Evolutionary conservation across 352 stramenopile species (phyloP), one percentile per base, ranked within the genome.

Genomic region (Pythium vanterpoolii): DNA sequence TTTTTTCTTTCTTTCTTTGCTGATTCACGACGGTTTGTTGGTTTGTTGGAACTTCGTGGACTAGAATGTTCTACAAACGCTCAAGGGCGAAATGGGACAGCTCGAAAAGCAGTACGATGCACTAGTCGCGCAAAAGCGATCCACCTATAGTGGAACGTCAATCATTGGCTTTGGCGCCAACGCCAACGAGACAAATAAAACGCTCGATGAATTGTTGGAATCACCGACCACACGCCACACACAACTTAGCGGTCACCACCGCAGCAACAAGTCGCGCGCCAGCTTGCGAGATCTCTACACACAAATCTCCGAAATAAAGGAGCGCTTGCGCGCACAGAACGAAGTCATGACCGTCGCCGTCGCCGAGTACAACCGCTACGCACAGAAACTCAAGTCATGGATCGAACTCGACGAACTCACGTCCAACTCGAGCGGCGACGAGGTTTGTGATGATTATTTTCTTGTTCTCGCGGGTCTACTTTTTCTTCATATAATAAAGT

Each of bases 261-360:
- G 33, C 3, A 43, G 16, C 19, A 43, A 56, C n/a, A 11, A 13
- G 3, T 47, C 31, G 18, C 18, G 49, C 4, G 39, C 24, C 7
- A 14, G 34, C 19, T 23, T 56, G 10, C 34, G 45, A 26, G 47
- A 63, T 7, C 34, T 56, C 1, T 63, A 63, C 36, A 51, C 45
- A 5, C 30, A 63, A 23, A 56, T 63, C 30, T 56, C 56, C 1
- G 33, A 51, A 26, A 44, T 63, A 21, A 63, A 63, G n/a, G 56
- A 63, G 10, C 24, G 28, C 5, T 47, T 68, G 11, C 60, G 48
- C 24, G 27, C 23, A 19, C 52, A 68, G 38, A 68, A 68, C 53
- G 60, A 68, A n/a, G 51, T 34, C 33, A 56, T 67, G 60, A 23
- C 45, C 11, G 14, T 40, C 4, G 61, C 61, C 16, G 26, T 68